Evolutionary conservation across 805 yeast genomes (phyloP).

Genomic region (Nakazawaea populi): DNA sequence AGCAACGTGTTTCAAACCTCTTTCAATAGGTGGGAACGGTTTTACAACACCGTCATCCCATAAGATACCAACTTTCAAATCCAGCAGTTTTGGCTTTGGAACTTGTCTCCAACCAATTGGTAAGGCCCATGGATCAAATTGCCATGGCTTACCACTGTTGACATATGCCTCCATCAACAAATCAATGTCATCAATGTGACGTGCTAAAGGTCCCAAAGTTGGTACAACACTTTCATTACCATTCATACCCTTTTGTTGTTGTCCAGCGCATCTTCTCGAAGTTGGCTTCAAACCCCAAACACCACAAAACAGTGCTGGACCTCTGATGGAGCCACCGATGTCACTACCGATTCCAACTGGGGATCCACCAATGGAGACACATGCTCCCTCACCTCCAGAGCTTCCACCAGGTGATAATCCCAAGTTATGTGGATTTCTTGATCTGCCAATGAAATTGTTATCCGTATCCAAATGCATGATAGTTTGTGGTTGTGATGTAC

Average conservation of each 20-base stretch:
- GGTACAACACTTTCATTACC: slow-evolving; percentile 65
- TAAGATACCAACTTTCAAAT: slow-evolving; percentile 54
- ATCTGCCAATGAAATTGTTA: slow-evolving; percentile 54
- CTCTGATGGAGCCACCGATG: slow-evolving; percentile 67
- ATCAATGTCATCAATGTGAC: slow-evolving; percentile 61
- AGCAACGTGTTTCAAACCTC: slow-evolving; percentile 50
- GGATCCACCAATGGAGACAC: slow-evolving; percentile 53
- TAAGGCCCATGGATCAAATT: slow-evolving; percentile 34
- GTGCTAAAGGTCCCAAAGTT: slow-evolving; percentile 64
- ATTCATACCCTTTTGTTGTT: slow-evolving; percentile 48
- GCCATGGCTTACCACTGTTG: slow-evolving; percentile 64
- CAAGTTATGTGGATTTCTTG: slow-evolving; percentile 54
- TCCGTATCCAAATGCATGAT: slow-evolving; percentile 64
- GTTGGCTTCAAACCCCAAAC: slow-evolving; percentile 60
- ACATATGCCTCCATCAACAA: slow-evolving; percentile 58
- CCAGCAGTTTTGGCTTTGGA: slow-evolving; percentile 27
- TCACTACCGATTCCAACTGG: slow-evolving; percentile 64
- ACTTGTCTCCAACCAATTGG: slow-evolving; percentile 52
- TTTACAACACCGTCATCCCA: slow-evolving; percentile 61
- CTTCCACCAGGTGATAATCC: slow-evolving; percentile 65
- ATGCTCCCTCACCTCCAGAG: slow-evolving; percentile 68
- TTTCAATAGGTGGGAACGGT: slow-evolving; percentile 59
- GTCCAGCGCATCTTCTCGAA: slow-evolving; percentile 37
- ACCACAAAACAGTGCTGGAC: slow-evolving; percentile 63
- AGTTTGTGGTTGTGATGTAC: slow-evolving; percentile 66